Evolutionary conservation across 306 rosid genomes (phyloP).

Genomic region (Dryas drummondii): DNA sequence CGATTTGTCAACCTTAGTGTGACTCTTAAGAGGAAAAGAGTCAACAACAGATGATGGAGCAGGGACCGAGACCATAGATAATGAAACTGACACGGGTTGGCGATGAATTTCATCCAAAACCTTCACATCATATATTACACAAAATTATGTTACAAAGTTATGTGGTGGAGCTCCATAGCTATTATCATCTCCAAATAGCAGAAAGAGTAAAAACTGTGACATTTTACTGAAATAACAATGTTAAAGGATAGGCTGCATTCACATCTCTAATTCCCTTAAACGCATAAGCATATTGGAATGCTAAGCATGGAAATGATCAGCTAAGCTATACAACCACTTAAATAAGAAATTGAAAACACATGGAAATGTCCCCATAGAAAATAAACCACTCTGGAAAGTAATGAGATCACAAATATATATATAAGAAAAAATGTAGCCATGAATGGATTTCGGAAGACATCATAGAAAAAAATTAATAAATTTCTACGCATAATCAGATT

Average conservation of each 20-base stretch:
- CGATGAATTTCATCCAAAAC: conserved; percentile 97
- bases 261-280: neutral
- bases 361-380: neutral
- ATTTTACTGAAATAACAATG: neutral
- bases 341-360: neutral
- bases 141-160: conserved; percentile 3
- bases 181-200: neutral
- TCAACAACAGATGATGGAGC: conserved; percentile 88
- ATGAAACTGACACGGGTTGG: conserved; percentile 78
- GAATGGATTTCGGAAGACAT: too few relatives aligned
- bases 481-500: neutral
- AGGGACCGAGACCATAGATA: conserved; percentile 84
- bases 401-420: neutral
- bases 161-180: neutral
- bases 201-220: neutral
- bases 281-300: neutral
- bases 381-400: conserved; percentile 2
- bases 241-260: neutral
- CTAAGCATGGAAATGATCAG: neutral
- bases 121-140: conserved; percentile 38
- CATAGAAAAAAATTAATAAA: neutral
- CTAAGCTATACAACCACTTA: neutral
- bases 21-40: conserved; percentile 80
- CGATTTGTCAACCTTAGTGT: conserved; percentile 50
- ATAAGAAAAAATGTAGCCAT: too few relatives aligned